phyloP scores from a whole-genome alignment of 2,329 filamentous ascomycete genomes.

The Xylaria digitata region DNA sequence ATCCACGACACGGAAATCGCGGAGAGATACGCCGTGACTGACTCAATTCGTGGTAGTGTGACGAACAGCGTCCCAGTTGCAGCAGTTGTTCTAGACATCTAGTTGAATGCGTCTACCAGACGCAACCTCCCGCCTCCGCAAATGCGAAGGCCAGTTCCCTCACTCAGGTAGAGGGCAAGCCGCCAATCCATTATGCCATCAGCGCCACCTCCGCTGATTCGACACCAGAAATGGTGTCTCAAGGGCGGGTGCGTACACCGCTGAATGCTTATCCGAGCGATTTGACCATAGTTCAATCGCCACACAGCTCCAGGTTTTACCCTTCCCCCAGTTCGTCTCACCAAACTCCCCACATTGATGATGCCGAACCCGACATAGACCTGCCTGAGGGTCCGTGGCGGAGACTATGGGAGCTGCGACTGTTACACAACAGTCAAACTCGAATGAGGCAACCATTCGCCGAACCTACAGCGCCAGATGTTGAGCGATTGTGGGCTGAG shows the following conservation, averaged over 20 bases:
- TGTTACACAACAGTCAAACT: conserved; percentile 53
- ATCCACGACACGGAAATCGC: conserved; percentile 1
- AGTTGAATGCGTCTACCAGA: conserved; percentile 49
- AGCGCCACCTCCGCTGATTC: conserved; percentile 20
- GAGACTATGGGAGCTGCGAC: conserved; percentile 53
- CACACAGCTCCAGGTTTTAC: conserved; percentile 40
- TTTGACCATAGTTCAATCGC: conserved; percentile 33
- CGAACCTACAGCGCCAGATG: conserved; percentile 35
- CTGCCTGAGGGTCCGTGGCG: conserved; percentile 52
- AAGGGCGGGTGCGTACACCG: conserved; percentile 13
- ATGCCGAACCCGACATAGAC: conserved; percentile 45
- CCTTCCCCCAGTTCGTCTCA: conserved; percentile 43
- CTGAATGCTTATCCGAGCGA: conserved; percentile 34
- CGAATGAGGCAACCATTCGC: conserved; percentile 48
- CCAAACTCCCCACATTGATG: conserved; percentile 37
- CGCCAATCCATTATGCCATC: conserved; percentile 22
- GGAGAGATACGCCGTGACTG: conserved; percentile 14
- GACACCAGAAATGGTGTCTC: conserved; percentile 23
- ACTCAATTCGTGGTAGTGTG: conserved; percentile 43
- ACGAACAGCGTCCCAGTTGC: conserved; percentile 48
- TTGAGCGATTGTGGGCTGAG: conserved; percentile 48
- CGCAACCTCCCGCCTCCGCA: conserved; percentile 31
- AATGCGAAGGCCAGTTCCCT: conserved; percentile 25
- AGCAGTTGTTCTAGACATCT: conserved; percentile 48
- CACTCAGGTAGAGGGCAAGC: conserved; percentile 28